Evolutionary conservation across 768 basidiomycete genomes (phyloP).

Genomic region (Lactarius tabidus): DNA sequence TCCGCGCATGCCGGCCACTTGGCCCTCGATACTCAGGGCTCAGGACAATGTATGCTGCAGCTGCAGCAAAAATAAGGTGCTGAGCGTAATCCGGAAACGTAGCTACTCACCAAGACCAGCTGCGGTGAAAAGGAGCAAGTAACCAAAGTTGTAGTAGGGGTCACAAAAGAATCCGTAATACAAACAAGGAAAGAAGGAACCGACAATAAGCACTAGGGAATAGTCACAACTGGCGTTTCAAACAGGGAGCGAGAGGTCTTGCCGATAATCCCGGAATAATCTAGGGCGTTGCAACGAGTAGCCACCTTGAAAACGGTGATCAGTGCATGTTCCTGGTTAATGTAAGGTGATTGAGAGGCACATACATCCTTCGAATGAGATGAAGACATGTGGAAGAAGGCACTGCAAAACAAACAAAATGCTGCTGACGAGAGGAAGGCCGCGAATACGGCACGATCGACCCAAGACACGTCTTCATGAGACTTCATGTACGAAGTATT

Average conservation of each 20-base stretch:
- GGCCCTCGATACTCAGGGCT: slow-evolving; percentile 75
- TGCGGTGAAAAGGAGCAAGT: slow-evolving; percentile 48
- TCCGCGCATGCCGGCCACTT: slow-evolving; percentile 70
- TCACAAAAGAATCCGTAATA: slow-evolving; percentile 79
- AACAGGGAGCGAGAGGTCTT: slow-evolving; percentile 22
- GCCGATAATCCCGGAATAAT: slow-evolving; percentile 80
- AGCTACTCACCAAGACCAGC: slow-evolving; percentile 54
- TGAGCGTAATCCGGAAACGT: not conserved
- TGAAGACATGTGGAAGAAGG: slow-evolving; percentile 65
- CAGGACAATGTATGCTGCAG: slow-evolving; percentile 70
- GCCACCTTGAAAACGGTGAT: slow-evolving; percentile 43
- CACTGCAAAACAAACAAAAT: slow-evolving; percentile 68
- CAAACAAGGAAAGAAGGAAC: slow-evolving; percentile 72
- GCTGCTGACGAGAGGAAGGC: slow-evolving; percentile 68
- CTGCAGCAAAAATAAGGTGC: slow-evolving; percentile 33
- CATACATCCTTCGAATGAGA: slow-evolving; percentile 71
- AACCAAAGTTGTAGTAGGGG: slow-evolving; percentile 47
- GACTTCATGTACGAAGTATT: slow-evolving; percentile 46
- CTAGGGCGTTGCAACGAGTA: slow-evolving; percentile 57
- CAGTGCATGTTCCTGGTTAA: not conserved
- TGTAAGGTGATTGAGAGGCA: not conserved
- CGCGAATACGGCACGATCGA: slow-evolving; percentile 54
- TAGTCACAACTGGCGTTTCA: slow-evolving; percentile 17
- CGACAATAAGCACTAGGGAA: slow-evolving; percentile 56
- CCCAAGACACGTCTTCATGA: slow-evolving; percentile 54